Evolutionary conservation across 2,329 filamentous ascomycete species (phyloP), one percentile per base, ranked within the genome.

Genomic region (Cyclaneusma minus): DNA sequence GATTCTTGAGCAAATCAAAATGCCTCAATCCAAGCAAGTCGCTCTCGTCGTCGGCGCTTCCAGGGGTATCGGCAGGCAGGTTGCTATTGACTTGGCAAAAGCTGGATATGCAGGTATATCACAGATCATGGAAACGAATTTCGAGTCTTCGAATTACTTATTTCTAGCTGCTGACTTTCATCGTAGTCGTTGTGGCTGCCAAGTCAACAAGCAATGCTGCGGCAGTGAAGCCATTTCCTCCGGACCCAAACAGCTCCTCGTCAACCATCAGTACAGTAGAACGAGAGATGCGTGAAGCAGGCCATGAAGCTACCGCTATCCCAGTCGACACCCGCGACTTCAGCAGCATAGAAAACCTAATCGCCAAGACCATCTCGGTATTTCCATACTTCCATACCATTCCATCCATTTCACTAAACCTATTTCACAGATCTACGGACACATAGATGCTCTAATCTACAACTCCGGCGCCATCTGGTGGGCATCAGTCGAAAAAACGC

Each of bases 381-480:
- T 11, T 36, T 24, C 10, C 17, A 10, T 7, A 13, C n/a, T n/a
- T 32, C 32, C 8, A 44, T 45, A 32, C 25, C 27, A 19, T 11
- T 19, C 4, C 19, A 28, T 23, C 14, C 27, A 32, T 29, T 13
- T 25, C 8, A 22, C 24, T 32, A 25, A 29, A 20, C 7, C 13
- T 17, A 27, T 21, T 19, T 7, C 5, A 7, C 36, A 68, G 40
- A 56, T 49, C 4, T 75, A 77, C 40, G 61, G 62, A 22, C 64
- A 64, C 13, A 55, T 91, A 3, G 80, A 89, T 44, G 74, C 77
- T 1, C 52, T 91, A 3, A 50, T 89, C 25, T 91, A 91, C 57
- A 91, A 89, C 47, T 73, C 75, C 0, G 82, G 82, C 21, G 82
- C 82, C 3, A 84, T 91, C 37, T 89, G 76, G 74, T 87, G 81